phyloP scores from a whole-genome alignment of 768 basidiomycete genomes.

The Trametes maxima region DNA sequence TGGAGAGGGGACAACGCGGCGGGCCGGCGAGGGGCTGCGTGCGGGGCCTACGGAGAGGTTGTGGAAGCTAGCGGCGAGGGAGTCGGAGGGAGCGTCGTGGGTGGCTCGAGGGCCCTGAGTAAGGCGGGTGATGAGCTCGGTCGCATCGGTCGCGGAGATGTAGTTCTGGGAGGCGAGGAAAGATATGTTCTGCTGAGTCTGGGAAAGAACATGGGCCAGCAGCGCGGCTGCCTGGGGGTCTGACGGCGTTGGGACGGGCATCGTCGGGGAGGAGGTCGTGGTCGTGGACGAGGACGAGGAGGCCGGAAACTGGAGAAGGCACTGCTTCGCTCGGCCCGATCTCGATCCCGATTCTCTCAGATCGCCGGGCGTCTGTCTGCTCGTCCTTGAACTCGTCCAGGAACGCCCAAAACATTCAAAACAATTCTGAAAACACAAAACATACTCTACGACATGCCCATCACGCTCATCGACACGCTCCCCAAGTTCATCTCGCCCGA shows the following conservation, averaged over 20 bases:
- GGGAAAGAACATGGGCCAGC: conserved; percentile 54
- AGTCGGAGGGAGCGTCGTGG: conserved; percentile 2
- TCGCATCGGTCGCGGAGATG: conserved; percentile 43
- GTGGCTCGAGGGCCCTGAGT: conserved; percentile 25
- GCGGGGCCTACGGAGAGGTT: conserved; percentile 22
- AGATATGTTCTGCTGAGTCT: conserved; percentile 49
- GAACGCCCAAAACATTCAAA: neutral
- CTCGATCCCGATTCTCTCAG: conserved; percentile 1
- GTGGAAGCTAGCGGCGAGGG: conserved; percentile 22
- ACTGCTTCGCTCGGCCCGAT: neutral
- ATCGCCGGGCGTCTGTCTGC: neutral
- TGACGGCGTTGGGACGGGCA: conserved; percentile 22
- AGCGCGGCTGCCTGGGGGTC: conserved; percentile 44
- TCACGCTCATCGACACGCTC: conserved; percentile 39
- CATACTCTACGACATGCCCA: conserved; percentile 9
- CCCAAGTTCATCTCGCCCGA: conserved; percentile 58
- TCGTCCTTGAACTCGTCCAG: neutral
- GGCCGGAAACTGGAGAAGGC: neutral
- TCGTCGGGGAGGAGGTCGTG: neutral
- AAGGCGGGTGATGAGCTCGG: conserved; percentile 43
- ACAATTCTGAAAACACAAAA: neutral
- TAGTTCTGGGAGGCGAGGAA: conserved; percentile 47
- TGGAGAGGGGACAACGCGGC: conserved; percentile 24
- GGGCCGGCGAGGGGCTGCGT: conserved; percentile 19
- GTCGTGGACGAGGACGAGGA: neutral